Evolutionary conservation across 2,329 filamentous ascomycete genomes (phyloP), one percentile per base, ranked within the genome.

Genomic region (Bimuria novae-zelandiae): DNA sequence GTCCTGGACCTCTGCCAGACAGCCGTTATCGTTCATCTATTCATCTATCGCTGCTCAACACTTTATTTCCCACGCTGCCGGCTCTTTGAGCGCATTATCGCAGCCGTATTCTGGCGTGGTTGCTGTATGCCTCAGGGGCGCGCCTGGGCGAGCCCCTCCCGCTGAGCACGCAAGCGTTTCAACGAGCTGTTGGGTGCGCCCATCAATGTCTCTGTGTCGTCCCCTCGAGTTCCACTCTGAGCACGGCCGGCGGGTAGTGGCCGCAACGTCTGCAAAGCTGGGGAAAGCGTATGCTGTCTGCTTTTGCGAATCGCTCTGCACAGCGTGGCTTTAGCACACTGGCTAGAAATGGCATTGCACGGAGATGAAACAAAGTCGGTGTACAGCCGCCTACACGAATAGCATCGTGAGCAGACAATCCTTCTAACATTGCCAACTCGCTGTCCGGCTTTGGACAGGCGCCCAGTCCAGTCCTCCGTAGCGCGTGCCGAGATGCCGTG

Each of bases 351-450:
- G 39, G 19, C 23, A 55, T 47, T 55, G 29, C 53, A 16, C 64
- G 55, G 63, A 69, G 52, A 65, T 63, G 62, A 67, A 65, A 65
- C 59, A 67, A 61, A 63, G 66, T 68, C 65, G 63, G 63, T 68
- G 62, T 66, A 55, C 46, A 49, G 52, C 47, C 54, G 54, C 44
- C 55, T 49, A 56, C 55, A 46, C 64, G 59, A n/a, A n/a, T n/a
- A n/a, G n/a, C n/a, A n/a, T n/a, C n/a, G n/a, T n/a, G n/a, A n/a
- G n/a, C n/a, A n/a, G n/a, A 62, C 61, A 55, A 52, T 56, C 56
- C 44, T 49, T 52, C 56, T 44, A 56, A 29, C 41, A 25, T 7
- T 35, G 22, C 29, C 21, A n/a, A 29, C 52, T 43, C 51, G 35
- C 49, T 63, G 45, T 65, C 63, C 57, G 60, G 54, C 49, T 41